Evolutionary conservation across 352 stramenopile genomes (phyloP), one percentile per base, ranked within the genome.

Genomic region (Hyaloperonospora arabidopsidis): DNA sequence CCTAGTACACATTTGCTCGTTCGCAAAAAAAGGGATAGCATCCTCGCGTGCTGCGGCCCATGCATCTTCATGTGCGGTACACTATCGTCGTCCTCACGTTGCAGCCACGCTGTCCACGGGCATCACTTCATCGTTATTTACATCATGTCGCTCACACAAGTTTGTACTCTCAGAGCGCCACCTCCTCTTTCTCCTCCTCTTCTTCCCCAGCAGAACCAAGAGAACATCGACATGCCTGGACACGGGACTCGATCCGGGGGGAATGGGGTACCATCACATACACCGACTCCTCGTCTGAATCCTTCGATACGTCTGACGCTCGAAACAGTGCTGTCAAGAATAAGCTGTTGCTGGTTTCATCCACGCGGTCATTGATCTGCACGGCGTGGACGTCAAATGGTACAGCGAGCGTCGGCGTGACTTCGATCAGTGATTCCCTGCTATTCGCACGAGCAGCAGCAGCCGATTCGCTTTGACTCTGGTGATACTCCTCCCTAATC

Each of bases 381-480:
- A 77, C 64, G 38, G 76, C 63, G 7, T 57, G 69, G 36, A 76
- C 75, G 49, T 77, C 61, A 28, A 77, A 76, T 36, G 72, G 72
- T 21, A 82, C 48, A n/a, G 28, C 60, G 19, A 56, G 52, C n/a
- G 64, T 58, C 45, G 44, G 54, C 21, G 34, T 55, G 7, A 55
- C 17, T 53, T 29, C 52, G 38, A 60, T 65, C 12, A 34, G 13
- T 29, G 61, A 19, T 0, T 46, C 41, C 21, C 25, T 63, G 40
- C 21, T 55, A 23, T 13, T 43, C 8, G 45, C 14, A 5, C 38
- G 12, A 8, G 44, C 2, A n/a, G 50, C 12, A 34, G 36, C 25
- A n/a, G 23, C 39, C 8, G 47, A 17, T 25, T 59, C 51, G 15
- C 18, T 41, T 38, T 68, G 61, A 11, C 47, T 49, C n/a, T 14